These are phyloP conservation scores for Podospora comata DNA, from an alignment of 495 filamentous ascomycete species.

Conservation along the genomic window DNA sequence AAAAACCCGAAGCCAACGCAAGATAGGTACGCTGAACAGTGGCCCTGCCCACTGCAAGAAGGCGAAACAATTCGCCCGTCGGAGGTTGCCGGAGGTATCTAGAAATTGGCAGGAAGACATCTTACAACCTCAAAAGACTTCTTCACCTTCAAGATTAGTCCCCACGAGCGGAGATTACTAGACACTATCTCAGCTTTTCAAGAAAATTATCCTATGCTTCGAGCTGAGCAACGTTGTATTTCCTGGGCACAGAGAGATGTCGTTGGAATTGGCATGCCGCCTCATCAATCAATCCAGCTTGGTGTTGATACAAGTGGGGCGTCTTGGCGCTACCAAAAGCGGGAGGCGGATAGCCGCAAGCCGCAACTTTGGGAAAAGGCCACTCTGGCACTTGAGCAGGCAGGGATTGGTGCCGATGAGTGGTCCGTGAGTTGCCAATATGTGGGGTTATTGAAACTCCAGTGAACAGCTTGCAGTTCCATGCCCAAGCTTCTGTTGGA, in stretches of 20 bases:
- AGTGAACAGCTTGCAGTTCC: not conserved
- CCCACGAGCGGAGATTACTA: too few relatives aligned
- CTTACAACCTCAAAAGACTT: too few relatives aligned
- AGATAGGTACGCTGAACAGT: too few relatives aligned
- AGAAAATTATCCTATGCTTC: too few relatives aligned
- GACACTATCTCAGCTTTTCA: too few relatives aligned
- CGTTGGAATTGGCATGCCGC: not conserved
- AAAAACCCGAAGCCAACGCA: too few relatives aligned
- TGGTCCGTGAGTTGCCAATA: not conserved
- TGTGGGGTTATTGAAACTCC: slow-evolving; percentile 6
- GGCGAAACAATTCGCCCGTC: too few relatives aligned
- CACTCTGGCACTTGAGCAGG: slow-evolving; percentile 34
- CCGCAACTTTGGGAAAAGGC: slow-evolving; percentile 27
- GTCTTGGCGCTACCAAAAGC: slow-evolving; percentile 1
- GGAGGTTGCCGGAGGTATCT: too few relatives aligned
- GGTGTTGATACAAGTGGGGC: not conserved
- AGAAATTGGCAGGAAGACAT: too few relatives aligned
- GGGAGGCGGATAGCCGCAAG: slow-evolving; percentile 14
- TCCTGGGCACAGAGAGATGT: not conserved
- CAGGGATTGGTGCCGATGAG: slow-evolving; percentile 19
- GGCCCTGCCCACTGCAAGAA: too few relatives aligned
- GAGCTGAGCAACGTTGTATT: not conserved
- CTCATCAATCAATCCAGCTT: not conserved
- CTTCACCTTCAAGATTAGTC: too few relatives aligned
- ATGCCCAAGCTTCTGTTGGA: not conserved